Evolutionary conservation across 495 filamentous ascomycete species (phyloP).

Genomic region (Venustampulla echinocandica): DNA sequence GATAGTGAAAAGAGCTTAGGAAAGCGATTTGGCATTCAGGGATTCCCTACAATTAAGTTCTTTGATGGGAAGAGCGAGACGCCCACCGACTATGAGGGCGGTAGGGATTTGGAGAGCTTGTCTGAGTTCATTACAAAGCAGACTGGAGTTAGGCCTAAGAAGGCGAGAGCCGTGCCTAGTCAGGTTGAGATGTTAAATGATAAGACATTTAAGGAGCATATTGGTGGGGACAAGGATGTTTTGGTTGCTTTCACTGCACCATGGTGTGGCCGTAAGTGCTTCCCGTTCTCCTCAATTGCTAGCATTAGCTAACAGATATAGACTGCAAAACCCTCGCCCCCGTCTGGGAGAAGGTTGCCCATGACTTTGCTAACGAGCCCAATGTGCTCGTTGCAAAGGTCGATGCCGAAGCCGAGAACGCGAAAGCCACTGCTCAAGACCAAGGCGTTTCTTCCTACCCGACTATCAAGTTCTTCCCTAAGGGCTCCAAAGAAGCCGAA

Average conservation of each 20-base stretch:
- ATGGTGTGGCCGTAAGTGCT: slow-evolving; percentile 88
- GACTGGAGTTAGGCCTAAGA: slow-evolving; percentile 72
- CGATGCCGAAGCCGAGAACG: slow-evolving; percentile 79
- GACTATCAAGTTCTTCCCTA: slow-evolving; percentile 96
- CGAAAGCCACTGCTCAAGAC: slow-evolving; percentile 65
- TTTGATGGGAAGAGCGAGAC: slow-evolving; percentile 94
- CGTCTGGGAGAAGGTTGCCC: slow-evolving; percentile 78
- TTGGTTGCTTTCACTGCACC: slow-evolving; percentile 94
- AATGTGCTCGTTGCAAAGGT: slow-evolving; percentile 86
- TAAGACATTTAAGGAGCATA: slow-evolving; percentile 58
- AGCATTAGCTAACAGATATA: slow-evolving; percentile 33
- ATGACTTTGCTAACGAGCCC: slow-evolving; percentile 69
- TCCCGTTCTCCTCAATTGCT: slow-evolving; percentile 6
- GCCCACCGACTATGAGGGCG: slow-evolving; percentile 77
- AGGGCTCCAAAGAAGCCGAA: slow-evolving; percentile 65
- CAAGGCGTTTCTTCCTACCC: slow-evolving; percentile 82
- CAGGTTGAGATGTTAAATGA: slow-evolving; percentile 75
- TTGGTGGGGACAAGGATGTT: slow-evolving; percentile 84
- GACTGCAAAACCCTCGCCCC: slow-evolving; percentile 97
- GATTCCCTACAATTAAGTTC: slow-evolving; percentile 95
- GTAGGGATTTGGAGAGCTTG: slow-evolving; percentile 82
- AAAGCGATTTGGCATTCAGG: slow-evolving; percentile 77
- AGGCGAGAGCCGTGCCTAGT: slow-evolving; percentile 60
- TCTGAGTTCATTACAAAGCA: slow-evolving; percentile 75
- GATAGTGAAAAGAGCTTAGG: slow-evolving; percentile 80